Percentiles rank a stretch among this genome's conserved stretches.
Evolutionary conservation across 83 land plant species (phyloP).

Genomic region (Isoetes engelmannii): DNA sequence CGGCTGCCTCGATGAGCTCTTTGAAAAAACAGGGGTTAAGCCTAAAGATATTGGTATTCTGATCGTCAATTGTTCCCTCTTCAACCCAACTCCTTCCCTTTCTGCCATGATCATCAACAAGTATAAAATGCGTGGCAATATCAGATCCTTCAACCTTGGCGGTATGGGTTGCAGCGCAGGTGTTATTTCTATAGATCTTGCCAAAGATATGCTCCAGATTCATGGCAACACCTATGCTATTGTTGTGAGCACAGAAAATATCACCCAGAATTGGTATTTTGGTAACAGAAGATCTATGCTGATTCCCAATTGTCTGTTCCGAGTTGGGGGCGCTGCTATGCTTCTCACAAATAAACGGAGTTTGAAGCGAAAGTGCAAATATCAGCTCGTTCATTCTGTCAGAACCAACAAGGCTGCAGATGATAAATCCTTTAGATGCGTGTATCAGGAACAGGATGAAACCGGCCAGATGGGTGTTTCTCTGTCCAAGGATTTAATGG

Average conservation of each 20-base stretch:
- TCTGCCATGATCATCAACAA: slow-evolving; percentile 51
- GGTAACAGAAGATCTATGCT: slow-evolving; percentile 45
- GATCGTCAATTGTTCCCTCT: slow-evolving; percentile 42
- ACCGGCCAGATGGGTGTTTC: slow-evolving; percentile 37
- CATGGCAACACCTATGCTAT: slow-evolving; percentile 49
- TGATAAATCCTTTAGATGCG: slow-evolving; percentile 44
- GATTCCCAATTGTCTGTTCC: slow-evolving; percentile 43
- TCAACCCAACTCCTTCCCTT: slow-evolving; percentile 38
- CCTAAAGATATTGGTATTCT: slow-evolving; percentile 36
- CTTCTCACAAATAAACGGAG: slow-evolving; percentile 30
- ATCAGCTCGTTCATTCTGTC: slow-evolving; percentile 42
- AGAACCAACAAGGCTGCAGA: slow-evolving; percentile 42
- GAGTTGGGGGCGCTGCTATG: slow-evolving; percentile 46
- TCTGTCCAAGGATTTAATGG: slow-evolving; percentile 35
- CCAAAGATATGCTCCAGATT: slow-evolving; percentile 52
- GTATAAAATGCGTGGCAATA: slow-evolving; percentile 44
- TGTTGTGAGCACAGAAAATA: slow-evolving; percentile 54
- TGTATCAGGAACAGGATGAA: slow-evolving; percentile 43
- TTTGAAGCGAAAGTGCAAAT: slow-evolving; percentile 32
- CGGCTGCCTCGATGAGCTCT: slow-evolving; percentile 45
- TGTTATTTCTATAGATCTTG: slow-evolving; percentile 49
- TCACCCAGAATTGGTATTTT: slow-evolving; percentile 53
- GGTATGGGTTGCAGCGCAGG: slow-evolving; percentile 69
- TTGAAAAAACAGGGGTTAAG: slow-evolving; percentile 35
- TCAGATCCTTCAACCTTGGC: slow-evolving; percentile 42